Conservation (phyloP, 768 basidiomycete genomes). For the Agrocybe praecox region DNA sequence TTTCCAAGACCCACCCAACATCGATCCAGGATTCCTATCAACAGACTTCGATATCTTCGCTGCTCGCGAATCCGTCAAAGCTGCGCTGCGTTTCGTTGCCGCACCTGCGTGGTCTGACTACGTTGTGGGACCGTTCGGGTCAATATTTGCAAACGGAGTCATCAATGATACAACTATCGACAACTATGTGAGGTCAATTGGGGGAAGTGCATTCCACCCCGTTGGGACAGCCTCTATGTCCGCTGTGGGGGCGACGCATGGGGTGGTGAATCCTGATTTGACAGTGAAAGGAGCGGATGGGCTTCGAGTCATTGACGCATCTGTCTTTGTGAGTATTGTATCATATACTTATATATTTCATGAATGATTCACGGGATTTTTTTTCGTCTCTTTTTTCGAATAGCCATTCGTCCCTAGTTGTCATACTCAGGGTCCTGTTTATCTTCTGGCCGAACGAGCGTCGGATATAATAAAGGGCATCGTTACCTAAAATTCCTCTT, state of each 20-base stretch:
- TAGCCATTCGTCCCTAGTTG: constrained; percentile 1
- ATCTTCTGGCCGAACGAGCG: constrained; percentile 1
- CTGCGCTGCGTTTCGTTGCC: constrained; percentile 21
- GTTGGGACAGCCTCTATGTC: constrained; percentile 31
- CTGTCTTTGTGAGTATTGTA: constrained; percentile 32
- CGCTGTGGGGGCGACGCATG: constrained; percentile 18
- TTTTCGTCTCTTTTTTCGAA: too few relatives aligned
- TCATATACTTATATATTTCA: background rate
- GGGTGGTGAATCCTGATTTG: constrained; percentile 36
- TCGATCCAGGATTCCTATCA: constrained; percentile 50
- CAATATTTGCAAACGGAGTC: constrained; percentile 11
- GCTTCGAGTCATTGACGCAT: constrained; percentile 38
- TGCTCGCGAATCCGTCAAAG: constrained; percentile 24
- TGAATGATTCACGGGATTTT: background rate
- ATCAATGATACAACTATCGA: constrained; percentile 28
- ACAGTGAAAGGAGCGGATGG: constrained; percentile 31
- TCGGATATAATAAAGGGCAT: constrained; percentile 1
- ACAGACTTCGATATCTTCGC: constrained; percentile 31
- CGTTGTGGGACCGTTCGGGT: constrained; percentile 22
- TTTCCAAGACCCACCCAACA: constrained; percentile 45
- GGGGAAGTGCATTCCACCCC: constrained; percentile 28
- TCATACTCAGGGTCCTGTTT: constrained; percentile 2
- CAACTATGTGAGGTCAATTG: constrained; percentile 18
- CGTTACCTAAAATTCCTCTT: too few relatives aligned
- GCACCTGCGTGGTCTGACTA: constrained; percentile 29